These are phyloP conservation scores for Zymoseptoria ardabiliae DNA, from an alignment of 2,329 filamentous ascomycete species.

Conservation along the genomic window DNA sequence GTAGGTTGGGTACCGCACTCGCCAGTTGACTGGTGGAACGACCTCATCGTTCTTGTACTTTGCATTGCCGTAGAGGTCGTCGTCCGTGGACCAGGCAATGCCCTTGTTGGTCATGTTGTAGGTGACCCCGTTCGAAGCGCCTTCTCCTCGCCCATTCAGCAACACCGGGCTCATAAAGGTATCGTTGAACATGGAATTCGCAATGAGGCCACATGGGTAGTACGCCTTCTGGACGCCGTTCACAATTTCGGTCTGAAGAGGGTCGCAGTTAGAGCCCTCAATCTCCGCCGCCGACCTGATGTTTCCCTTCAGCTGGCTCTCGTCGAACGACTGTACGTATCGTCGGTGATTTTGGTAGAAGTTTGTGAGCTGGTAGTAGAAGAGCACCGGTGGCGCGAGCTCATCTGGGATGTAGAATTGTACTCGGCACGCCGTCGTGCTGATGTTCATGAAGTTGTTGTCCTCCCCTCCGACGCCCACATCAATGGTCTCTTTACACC, in stretches of 20 bases:
- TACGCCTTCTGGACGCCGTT: constrained; percentile 56
- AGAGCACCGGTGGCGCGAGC: constrained; percentile 72
- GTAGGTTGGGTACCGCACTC: constrained; percentile 57
- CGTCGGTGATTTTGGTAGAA: constrained; percentile 98
- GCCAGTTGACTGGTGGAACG: constrained; percentile 82
- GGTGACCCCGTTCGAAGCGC: constrained; percentile 32
- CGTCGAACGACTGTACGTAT: constrained; percentile 85
- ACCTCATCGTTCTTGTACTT: constrained; percentile 60
- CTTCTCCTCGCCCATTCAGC: constrained; percentile 43
- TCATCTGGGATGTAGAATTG: constrained; percentile 72
- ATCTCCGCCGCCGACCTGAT: constrained; percentile 46
- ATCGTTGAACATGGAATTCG: constrained; percentile 96
- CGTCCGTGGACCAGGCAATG: constrained; percentile 84
- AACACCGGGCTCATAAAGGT: constrained; percentile 63
- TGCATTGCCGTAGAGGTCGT: constrained; percentile 64
- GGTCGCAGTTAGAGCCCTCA: constrained; percentile 63
- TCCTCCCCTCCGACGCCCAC: constrained; percentile 18
- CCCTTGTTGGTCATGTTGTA: constrained; percentile 72
- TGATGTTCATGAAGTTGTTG: constrained; percentile 16
- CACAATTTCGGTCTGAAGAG: constrained; percentile 43
- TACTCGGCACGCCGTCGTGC: constrained; percentile 58
- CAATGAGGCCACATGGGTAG: constrained; percentile 92
- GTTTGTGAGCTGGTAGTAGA: constrained; percentile 94
- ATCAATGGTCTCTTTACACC: constrained; percentile 20
- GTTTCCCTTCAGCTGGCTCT: constrained; percentile 71